phyloP scores from a whole-genome alignment of 148 eudicot species.

The Rheum nobile region DNA sequence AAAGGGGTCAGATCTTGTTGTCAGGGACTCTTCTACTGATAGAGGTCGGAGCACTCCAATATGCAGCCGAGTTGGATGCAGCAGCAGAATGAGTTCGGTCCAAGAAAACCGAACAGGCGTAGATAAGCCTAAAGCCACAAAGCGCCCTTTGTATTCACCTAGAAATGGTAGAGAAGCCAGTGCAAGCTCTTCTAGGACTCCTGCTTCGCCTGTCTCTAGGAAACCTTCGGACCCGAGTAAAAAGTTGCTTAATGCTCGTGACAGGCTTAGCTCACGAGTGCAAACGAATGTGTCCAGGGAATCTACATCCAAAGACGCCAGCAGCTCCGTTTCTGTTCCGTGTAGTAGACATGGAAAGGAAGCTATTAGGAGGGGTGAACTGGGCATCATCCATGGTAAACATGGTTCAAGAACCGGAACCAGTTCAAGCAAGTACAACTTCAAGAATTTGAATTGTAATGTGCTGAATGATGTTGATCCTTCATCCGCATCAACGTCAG shows the following conservation, averaged over 20 bases:
- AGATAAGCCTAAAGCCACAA: conserved; percentile 33
- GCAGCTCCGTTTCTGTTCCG: conserved; percentile 30
- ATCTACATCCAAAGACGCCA: neutral
- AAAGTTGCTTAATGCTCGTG: conserved; percentile 23
- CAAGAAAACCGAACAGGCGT: conserved; percentile 11
- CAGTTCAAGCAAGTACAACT: neutral
- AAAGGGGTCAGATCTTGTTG: conserved; percentile 28
- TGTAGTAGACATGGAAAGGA: conserved; percentile 14
- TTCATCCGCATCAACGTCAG: neutral
- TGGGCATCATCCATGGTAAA: neutral
- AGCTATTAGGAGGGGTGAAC: neutral
- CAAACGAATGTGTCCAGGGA: too few relatives aligned
- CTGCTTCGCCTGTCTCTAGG: conserved; percentile 18
- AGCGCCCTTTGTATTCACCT: conserved; percentile 25
- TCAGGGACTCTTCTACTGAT: conserved; percentile 31
- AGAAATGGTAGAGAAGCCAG: conserved; percentile 25
- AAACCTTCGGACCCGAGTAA: conserved; percentile 25
- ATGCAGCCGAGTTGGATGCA: conserved; percentile 77
- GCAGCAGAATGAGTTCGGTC: conserved; percentile 43
- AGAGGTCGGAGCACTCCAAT: conserved; percentile 28
- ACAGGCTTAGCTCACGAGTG: conserved; percentile 12
- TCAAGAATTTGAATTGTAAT: neutral
- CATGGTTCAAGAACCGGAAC: neutral
- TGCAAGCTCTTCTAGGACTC: conserved; percentile 31
- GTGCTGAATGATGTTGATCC: conserved; percentile 3